Base-by-base conservation (phyloP, 257 asterid species). In the Solanum clarkiae region DNA sequence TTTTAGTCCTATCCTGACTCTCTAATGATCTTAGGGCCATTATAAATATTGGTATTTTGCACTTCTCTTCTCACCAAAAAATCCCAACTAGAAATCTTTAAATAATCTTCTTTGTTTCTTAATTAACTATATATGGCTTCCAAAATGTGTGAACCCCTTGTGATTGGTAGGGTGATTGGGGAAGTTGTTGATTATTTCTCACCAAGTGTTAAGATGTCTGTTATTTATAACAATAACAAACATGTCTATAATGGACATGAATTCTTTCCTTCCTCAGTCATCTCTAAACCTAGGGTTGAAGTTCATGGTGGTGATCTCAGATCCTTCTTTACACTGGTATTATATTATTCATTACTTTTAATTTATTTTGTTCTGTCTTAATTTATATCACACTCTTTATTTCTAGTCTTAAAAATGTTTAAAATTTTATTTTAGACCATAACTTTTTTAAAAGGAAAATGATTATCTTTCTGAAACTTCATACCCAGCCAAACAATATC, bases 211-310 rank as follows among this genome's bases (percentile, higher is more conserved):
- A 93, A 92, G 88, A 94, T 95, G 95, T 84, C 88, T 15, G 96
- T 95, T 1, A 86, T 90, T 11, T 95, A 93, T 91, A 92, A 88
- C 94, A 68, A 89, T 20, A 91, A 86, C 88, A 92, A 92, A 80
- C 91, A 85, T 80, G 98, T 95, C 74, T 93, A 90, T 90, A 95
- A 95, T 88, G 98, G 97, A 0, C 97, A 92, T 26, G 98, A 95
- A 88, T 88, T 94, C 75, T 90, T 90, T 51, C 98, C 99, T 86
- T 94, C 98, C 42, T 7, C 70, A 0, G 91, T 95, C 55, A 85
- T 90, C 86, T 44, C 90, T 24, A 93, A 90, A 82, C 99, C 98
- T 77, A 92, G 87, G 89, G 96, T 91, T 88, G 92, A 94, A 88
- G 94, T 95, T 86, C 93, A 72, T 83, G 97, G 92, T 20, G 98